Percentiles rank a stretch among this genome's conserved stretches.
These are phyloP conservation scores for Penicillium sp. DNA, from an alignment of 2,329 filamentous ascomycete genomes.

Conservation along the genomic window DNA sequence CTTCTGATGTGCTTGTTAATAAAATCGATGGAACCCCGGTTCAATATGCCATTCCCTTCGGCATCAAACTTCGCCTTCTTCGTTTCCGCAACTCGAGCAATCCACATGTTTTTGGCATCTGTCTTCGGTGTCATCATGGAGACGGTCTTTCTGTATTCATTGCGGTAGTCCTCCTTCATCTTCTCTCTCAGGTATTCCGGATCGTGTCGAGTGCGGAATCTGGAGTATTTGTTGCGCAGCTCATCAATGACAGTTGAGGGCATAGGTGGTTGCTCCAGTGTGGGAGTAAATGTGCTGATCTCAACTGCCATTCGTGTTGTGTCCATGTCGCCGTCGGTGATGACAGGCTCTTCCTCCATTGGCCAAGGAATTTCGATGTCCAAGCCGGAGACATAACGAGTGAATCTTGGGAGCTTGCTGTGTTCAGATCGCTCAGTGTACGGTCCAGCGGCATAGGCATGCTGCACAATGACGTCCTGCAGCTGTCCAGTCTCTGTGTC, in stretches of 20 bases:
- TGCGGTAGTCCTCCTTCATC: constrained; percentile 56
- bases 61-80: constrained; percentile 36
- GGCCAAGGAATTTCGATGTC: constrained; percentile 78
- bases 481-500: constrained; percentile 63
- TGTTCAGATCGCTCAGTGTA: constrained; percentile 52
- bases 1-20: constrained; percentile 37
- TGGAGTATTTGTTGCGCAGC: constrained; percentile 76
- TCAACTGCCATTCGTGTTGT: constrained; percentile 76
- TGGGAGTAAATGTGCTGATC: constrained; percentile 72
- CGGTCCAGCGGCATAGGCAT: constrained; percentile 58
- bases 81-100: constrained; percentile 38
- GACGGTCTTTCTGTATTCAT: constrained; percentile 45
- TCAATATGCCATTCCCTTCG: constrained; percentile 38
- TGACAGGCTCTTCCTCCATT: constrained; percentile 49
- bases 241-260: constrained; percentile 77
- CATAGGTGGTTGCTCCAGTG: constrained; percentile 73
- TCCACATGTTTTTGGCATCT: constrained; percentile 39
- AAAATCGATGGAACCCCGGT: constrained; percentile 33
- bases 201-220: constrained; percentile 78
- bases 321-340: constrained; percentile 61
- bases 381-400: constrained; percentile 64
- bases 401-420: constrained; percentile 41
- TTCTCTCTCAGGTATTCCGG: constrained; percentile 67
- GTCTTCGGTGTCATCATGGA: constrained; percentile 50
- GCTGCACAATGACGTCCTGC: constrained; percentile 74